phyloP scores from a whole-genome alignment of 2,329 filamentous ascomycete species.

The Pseudogymnoascus sp. region DNA sequence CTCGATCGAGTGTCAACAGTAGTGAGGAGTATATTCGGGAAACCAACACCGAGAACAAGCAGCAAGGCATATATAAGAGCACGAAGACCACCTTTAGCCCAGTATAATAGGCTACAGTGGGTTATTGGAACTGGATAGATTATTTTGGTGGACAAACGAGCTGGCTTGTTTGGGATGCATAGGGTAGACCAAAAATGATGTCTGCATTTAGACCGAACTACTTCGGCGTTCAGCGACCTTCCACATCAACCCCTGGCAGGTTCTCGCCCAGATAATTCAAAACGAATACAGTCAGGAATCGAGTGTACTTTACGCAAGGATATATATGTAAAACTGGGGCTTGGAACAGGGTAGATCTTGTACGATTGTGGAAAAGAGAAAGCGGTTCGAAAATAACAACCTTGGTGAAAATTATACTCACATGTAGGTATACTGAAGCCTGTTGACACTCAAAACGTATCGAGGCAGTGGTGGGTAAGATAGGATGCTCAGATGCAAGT shows the following conservation, averaged over 20 bases:
- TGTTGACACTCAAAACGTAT: not conserved
- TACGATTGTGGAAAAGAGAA: not conserved
- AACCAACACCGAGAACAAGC: not conserved
- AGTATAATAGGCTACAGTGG: not conserved
- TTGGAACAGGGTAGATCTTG: not conserved
- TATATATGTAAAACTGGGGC: not conserved
- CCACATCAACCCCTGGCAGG: not conserved
- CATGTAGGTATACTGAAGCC: not conserved
- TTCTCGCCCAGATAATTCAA: not conserved
- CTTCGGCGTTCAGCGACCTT: not conserved
- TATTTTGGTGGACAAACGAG: not conserved
- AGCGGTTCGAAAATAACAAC: not conserved
- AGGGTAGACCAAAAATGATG: not conserved
- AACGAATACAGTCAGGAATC: not conserved
- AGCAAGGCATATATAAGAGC: conserved; percentile 1
- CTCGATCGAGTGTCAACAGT: conserved; percentile 1
- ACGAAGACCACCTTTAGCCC: conserved; percentile 2
- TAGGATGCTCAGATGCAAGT: not conserved
- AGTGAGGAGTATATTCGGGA: conserved; percentile 3
- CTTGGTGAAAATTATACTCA: not conserved
- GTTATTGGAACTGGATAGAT: not conserved
- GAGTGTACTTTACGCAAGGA: not conserved
- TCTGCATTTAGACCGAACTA: not conserved
- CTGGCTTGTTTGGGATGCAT: conserved; percentile 1
- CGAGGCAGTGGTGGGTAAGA: not conserved